Evolutionary conservation across 2,329 filamentous ascomycete species (phyloP), one percentile per base, ranked within the genome.

Genomic region (Tolypocladium guangdongense): DNA sequence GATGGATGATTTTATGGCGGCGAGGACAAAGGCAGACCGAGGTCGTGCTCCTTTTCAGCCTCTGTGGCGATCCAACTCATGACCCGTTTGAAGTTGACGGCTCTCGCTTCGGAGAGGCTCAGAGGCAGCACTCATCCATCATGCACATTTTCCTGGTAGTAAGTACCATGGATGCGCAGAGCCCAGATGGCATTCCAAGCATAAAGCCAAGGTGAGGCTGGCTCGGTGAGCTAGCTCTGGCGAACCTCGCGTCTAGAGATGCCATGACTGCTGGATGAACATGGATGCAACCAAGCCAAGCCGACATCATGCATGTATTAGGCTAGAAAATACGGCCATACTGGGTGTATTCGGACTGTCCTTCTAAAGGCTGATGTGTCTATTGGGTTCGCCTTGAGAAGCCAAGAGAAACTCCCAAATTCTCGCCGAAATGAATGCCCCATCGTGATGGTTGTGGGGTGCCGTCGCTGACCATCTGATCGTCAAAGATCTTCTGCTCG

Each of bases 1-100:
- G 5, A 32, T 11, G 7, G 8, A 52, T 14, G 3, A n/a, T n/a
- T n/a, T 76, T 75, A 65, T 65, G 0, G 63, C 63, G 11, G 58
- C 58, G 24, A 65, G 61, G 2, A 65, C 61, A 39, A 65, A 65
- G 16, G 60, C 53, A 3, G 60, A 52, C 22, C 63, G 63, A 2
- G 60, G 32, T 64, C 63, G 0, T 60, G 55, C 0, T 62, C 63
- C 38, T 60, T 65, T 22, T 57, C 52, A 0, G 60, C 59, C 50
- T 61, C 60, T 35, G 62, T 61, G 2, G 57, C 57, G 20, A 64
- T 48, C 49, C 57, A 43, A 16, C 58, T 43, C 10, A 56, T 55
- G 45, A 63, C 55, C 30, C 52, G 57, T 36, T 60, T 63, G 18
- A 43, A n/a, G 7, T 32, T 49, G 35, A 32, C 24, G 27, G 38